Conservation (phyloP, 1,139 yeast genomes). For the Wickerhamomyces sp. region DNA sequence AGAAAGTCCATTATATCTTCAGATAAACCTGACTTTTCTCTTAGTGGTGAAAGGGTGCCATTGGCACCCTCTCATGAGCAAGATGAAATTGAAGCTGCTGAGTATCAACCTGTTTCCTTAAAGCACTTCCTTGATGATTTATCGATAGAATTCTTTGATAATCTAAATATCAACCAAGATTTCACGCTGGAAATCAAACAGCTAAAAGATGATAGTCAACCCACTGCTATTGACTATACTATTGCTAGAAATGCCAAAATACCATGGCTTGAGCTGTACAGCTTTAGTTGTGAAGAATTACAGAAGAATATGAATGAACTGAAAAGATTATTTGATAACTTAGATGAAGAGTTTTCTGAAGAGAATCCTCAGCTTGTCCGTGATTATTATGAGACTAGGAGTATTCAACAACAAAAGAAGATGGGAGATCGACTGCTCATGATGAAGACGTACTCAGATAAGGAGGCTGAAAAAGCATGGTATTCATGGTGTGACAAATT, state of each 20-base stretch:
- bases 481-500: constrained; percentile 46
- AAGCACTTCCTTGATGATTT: constrained; percentile 42
- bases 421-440: constrained; percentile 41
- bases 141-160: constrained; percentile 49
- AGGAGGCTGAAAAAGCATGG: constrained; percentile 48
- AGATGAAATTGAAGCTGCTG: constrained; percentile 6
- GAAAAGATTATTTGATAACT: constrained; percentile 40
- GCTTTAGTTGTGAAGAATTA: constrained; percentile 52
- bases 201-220: constrained; percentile 7
- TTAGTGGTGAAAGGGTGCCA: constrained; percentile 13
- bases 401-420: constrained; percentile 32
- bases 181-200: constrained; percentile 20
- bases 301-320: constrained; percentile 47
- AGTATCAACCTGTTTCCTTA: constrained; percentile 34
- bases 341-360: constrained; percentile 40
- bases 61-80: constrained; percentile 22
- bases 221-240: constrained; percentile 16
- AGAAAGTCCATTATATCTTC: constrained; percentile 12
- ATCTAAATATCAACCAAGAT: constrained; percentile 38
- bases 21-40: constrained; percentile 16
- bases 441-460: constrained; percentile 43
- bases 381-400: constrained; percentile 38
- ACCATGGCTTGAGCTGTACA: constrained; percentile 43
- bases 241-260: constrained; percentile 26
- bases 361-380: constrained; percentile 48